Evolutionary conservation across 2,329 filamentous ascomycete species (phyloP).

Genomic region (Pestalotiopsis sp.): DNA sequence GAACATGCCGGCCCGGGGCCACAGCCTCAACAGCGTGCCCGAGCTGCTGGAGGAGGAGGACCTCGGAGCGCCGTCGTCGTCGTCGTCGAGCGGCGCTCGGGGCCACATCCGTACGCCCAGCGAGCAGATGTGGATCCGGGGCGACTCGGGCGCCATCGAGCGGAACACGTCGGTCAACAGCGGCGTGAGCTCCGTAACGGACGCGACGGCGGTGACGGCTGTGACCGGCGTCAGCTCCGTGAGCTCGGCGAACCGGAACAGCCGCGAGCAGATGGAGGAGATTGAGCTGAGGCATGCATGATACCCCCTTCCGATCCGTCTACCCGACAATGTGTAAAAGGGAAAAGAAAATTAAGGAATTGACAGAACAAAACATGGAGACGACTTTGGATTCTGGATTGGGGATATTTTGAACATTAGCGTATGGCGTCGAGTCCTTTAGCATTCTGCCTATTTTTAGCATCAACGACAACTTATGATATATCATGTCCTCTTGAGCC

Average conservation of each 20-base stretch:
- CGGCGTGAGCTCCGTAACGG: neutral
- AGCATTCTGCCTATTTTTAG: neutral
- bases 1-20: slow-evolving; percentile 13
- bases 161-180: neutral
- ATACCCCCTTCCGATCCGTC: neutral
- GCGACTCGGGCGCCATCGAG: neutral
- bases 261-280: neutral
- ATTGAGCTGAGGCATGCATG: slow-evolving; percentile 5
- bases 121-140: neutral
- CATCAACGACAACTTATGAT: neutral
- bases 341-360: neutral
- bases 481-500: neutral
- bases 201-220: neutral
- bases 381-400: neutral
- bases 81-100: too few species aligned
- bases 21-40: slow-evolving; percentile 30
- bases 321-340: neutral
- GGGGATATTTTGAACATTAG: neutral
- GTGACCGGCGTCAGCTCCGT: neutral
- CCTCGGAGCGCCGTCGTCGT: neutral
- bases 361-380: neutral
- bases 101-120: neutral
- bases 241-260: neutral
- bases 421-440: neutral
- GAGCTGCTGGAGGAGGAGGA: slow-evolving; percentile 29